A percentile compares a stretch with the other conserved stretches of the same genome.
Conservation (phyloP, 164 flowering plant genomes). For the Cinnamomum micranthum region DNA sequence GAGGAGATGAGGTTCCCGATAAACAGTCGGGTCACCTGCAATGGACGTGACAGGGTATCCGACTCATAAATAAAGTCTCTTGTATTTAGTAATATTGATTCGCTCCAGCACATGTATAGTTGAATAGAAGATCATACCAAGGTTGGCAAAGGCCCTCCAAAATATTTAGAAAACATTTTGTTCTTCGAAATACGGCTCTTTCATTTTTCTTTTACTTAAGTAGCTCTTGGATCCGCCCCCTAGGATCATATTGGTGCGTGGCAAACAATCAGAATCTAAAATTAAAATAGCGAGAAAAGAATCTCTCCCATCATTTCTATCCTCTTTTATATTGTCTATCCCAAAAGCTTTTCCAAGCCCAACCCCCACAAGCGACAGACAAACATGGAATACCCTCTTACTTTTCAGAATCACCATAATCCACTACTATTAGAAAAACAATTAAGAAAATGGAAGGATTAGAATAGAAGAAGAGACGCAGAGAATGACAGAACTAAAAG, state of each 20-base stretch:
- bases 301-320: neutral
- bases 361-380: neutral
- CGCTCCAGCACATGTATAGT: no score
- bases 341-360: neutral
- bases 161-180: no score
- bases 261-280: neutral
- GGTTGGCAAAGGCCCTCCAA: no score
- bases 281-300: neutral
- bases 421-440: neutral
- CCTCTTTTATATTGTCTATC: neutral
- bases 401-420: neutral
- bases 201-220: no score
- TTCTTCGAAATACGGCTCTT: no score
- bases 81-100: no score
- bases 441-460: neutral
- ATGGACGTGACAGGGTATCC: no score
- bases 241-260: neutral
- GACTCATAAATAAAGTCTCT: no score
- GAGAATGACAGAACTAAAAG: neutral
- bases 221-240: neutral
- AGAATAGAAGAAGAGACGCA: neutral
- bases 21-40: no score
- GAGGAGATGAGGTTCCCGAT: no score
- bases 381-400: neutral
- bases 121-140: no score